phyloP scores from a whole-genome alignment of 768 basidiomycete genomes.

The Clitopilus passeckerianus region DNA sequence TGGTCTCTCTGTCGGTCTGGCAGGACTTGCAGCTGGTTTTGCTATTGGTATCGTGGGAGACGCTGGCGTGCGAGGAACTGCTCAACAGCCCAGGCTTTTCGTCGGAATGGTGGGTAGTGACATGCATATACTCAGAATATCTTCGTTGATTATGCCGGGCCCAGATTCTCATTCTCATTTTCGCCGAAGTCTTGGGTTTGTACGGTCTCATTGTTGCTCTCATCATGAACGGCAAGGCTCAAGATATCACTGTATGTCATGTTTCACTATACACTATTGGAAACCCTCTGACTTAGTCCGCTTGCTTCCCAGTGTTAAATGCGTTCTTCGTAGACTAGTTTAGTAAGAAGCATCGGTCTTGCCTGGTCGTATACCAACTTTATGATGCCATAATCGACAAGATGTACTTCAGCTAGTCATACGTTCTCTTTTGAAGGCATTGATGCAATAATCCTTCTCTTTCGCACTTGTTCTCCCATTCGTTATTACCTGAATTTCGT shows the following conservation, averaged over 20 bases:
- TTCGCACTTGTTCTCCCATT: constrained; percentile 3
- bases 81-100: constrained; percentile 91
- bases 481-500: neutral
- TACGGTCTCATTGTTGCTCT: constrained; percentile 86
- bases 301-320: constrained; percentile 6
- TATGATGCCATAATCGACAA: constrained; percentile 7
- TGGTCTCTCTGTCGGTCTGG: constrained; percentile 87
- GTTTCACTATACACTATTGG: neutral
- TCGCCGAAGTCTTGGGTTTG: constrained; percentile 64
- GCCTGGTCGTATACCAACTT: constrained; percentile 10
- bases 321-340: neutral
- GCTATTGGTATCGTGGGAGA: constrained; percentile 99
- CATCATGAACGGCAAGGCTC: constrained; percentile 85
- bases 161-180: constrained; percentile 97
- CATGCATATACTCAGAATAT: neutral
- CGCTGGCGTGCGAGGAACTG: constrained; percentile 96
- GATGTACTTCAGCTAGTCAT: constrained; percentile 9
- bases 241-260: constrained; percentile 13
- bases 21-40: constrained; percentile 95
- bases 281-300: neutral
- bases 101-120: constrained; percentile 76
- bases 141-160: neutral
- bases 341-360: neutral
- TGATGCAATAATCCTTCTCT: constrained; percentile 10
- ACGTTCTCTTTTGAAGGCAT: constrained; percentile 4